Evolutionary conservation across 2,329 filamentous ascomycete genomes (phyloP).

Genomic region (Venturiaceae sp.): DNA sequence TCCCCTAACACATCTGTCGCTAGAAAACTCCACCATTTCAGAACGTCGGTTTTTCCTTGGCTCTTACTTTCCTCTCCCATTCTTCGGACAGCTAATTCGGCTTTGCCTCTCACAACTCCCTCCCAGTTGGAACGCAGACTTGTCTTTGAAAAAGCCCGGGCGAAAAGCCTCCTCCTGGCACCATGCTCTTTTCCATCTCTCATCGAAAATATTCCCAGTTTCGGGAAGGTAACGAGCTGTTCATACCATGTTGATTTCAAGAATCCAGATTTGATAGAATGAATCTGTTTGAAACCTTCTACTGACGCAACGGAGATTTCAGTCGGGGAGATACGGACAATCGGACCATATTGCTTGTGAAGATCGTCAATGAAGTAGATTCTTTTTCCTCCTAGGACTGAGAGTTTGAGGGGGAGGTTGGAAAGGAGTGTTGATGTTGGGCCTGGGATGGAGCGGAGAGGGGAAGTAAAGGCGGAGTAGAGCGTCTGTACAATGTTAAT

Average conservation of each 20-base stretch:
- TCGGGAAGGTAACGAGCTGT: conserved; percentile 9
- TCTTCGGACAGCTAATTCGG: conserved; percentile 19
- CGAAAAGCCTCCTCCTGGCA: conserved; percentile 24
- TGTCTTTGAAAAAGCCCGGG: conserved; percentile 24
- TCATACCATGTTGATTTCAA: not conserved
- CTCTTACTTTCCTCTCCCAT: conserved; percentile 16
- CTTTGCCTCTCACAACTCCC: conserved; percentile 20
- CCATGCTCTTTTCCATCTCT: conserved; percentile 23
- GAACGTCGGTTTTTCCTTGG: conserved; percentile 19
- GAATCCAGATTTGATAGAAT: not conserved
- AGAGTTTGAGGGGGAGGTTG: conserved; percentile 24
- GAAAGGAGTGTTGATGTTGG: conserved; percentile 22
- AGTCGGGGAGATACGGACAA: not conserved
- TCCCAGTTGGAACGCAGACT: conserved; percentile 27
- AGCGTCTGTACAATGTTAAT: conserved; percentile 11
- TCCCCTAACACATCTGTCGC: conserved; percentile 27
- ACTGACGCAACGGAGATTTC: not conserved
- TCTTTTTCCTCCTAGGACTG: conserved; percentile 25
- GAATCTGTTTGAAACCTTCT: not conserved
- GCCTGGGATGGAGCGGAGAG: conserved; percentile 18
- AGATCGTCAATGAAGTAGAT: conserved; percentile 29
- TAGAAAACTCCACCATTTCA: conserved; percentile 30
- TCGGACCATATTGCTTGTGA: conserved; percentile 15
- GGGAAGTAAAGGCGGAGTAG: conserved; percentile 16
- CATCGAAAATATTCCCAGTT: conserved; percentile 26